phyloP scores from a whole-genome alignment of 1,284 basidiomycete species.

The Trichosporon asahii region DNA sequence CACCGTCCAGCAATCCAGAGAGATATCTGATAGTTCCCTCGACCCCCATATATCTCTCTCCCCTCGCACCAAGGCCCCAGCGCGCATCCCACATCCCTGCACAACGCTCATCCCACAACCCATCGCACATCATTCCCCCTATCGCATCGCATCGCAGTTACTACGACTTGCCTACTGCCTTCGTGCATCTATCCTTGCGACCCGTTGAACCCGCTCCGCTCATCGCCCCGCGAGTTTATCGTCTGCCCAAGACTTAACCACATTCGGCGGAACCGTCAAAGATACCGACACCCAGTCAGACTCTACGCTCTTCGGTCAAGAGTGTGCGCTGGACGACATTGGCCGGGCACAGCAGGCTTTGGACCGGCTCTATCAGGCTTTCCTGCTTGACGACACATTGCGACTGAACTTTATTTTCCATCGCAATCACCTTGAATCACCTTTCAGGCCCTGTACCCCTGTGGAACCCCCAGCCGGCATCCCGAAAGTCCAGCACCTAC shows the following conservation, averaged over 20 bases:
- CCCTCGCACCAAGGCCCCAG: background rate
- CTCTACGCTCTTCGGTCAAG: background rate
- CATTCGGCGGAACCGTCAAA: background rate
- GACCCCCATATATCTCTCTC: background rate
- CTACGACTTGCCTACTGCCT: background rate
- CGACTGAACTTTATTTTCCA: background rate
- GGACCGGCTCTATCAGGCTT: background rate
- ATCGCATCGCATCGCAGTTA: background rate
- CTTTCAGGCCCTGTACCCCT: slow-evolving; percentile 3
- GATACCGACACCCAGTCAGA: background rate
- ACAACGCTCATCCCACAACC: background rate
- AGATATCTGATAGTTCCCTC: background rate
- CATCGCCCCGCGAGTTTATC: background rate
- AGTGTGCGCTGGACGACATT: background rate
- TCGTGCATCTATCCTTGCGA: background rate
- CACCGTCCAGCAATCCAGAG: background rate
- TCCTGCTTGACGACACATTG: slow-evolving; percentile 1
- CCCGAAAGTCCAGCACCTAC: background rate
- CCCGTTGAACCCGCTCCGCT: background rate
- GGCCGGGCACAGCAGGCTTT: background rate
- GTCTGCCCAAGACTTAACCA: background rate
- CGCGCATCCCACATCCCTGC: background rate
- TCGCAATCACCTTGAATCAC: slow-evolving; percentile 1
- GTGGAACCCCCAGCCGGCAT: slow-evolving; percentile 1
- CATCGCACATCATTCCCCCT: background rate